phyloP scores from a whole-genome alignment of 1,284 basidiomycete species.

The Phellinidium pouzarii region DNA sequence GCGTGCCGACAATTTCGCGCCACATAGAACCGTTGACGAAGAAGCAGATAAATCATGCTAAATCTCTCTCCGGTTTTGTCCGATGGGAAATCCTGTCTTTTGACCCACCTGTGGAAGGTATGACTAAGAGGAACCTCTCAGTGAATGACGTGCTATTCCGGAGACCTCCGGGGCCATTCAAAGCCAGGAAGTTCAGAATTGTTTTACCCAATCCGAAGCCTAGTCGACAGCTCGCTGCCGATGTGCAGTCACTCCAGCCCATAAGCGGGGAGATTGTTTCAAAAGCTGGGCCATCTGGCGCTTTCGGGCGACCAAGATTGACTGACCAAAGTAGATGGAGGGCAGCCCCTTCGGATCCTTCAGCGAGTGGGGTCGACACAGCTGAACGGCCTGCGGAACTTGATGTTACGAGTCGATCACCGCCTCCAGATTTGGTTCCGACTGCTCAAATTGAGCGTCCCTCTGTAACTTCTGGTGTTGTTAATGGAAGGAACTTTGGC shows the following conservation, averaged over 20 bases:
- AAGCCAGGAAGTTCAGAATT: constrained; percentile 51
- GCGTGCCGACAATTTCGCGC: constrained; percentile 45
- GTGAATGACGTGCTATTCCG: constrained; percentile 68
- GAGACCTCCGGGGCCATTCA: constrained; percentile 32
- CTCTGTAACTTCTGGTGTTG: constrained; percentile 23
- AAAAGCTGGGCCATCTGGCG: constrained; percentile 26
- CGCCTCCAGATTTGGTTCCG: constrained; percentile 41
- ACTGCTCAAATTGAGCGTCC: constrained; percentile 10
- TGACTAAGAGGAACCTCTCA: constrained; percentile 54
- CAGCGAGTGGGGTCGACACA: background rate
- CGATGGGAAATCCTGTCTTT: constrained; percentile 70
- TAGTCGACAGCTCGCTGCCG: constrained; percentile 11
- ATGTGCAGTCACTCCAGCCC: constrained; percentile 8
- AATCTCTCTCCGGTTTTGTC: constrained; percentile 24
- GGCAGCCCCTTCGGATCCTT: constrained; percentile 24
- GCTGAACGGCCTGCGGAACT: constrained; percentile 1
- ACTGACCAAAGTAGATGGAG: constrained; percentile 60
- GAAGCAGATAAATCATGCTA: constrained; percentile 32
- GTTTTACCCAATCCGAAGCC: constrained; percentile 39
- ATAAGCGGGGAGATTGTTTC: constrained; percentile 23
- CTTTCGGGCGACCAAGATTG: constrained; percentile 42
- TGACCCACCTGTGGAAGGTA: constrained; percentile 66
- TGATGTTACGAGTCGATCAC: constrained; percentile 38
- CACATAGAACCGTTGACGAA: constrained; percentile 39
- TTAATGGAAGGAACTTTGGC: constrained; percentile 22